Conservation (phyloP, 306 rosid genomes). For the Spatholobus suberectus region DNA sequence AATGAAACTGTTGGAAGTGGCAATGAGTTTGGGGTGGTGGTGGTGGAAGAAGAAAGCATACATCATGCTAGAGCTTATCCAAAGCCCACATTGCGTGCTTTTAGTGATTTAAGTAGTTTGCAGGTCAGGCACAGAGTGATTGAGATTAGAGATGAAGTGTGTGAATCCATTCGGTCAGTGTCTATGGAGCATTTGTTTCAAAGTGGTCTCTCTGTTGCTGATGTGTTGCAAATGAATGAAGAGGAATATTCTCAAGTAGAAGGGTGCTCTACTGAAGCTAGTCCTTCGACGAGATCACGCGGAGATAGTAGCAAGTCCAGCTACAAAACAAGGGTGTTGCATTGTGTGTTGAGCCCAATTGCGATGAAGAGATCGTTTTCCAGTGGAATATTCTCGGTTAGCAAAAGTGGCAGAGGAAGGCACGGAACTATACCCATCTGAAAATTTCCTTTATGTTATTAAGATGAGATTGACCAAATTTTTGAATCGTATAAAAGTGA, state of each 20-base stretch:
- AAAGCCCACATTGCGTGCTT: constrained; percentile 57
- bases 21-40: constrained; percentile 19
- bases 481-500: background rate
- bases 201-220: constrained; percentile 41
- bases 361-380: constrained; percentile 82
- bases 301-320: constrained; percentile 50
- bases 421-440: constrained; percentile 51
- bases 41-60: constrained; percentile 35
- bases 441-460: background rate
- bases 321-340: constrained; percentile 52
- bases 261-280: constrained; percentile 47
- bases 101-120: constrained; percentile 60
- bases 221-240: constrained; percentile 52
- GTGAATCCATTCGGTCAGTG: constrained; percentile 54
- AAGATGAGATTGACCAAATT: background rate
- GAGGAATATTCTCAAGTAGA: constrained; percentile 45
- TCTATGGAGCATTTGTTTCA: constrained; percentile 71
- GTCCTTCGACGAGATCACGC: constrained; percentile 53
- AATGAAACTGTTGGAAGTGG: constrained; percentile 37
- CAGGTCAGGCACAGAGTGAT: constrained; percentile 61
- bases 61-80: background rate
- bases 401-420: constrained; percentile 54
- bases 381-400: constrained; percentile 59
- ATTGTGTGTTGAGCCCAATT: constrained; percentile 60
- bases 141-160: constrained; percentile 65